Evolutionary conservation across 805 yeast genomes (phyloP).

Genomic region (Schizosaccharomyces japonicus): DNA sequence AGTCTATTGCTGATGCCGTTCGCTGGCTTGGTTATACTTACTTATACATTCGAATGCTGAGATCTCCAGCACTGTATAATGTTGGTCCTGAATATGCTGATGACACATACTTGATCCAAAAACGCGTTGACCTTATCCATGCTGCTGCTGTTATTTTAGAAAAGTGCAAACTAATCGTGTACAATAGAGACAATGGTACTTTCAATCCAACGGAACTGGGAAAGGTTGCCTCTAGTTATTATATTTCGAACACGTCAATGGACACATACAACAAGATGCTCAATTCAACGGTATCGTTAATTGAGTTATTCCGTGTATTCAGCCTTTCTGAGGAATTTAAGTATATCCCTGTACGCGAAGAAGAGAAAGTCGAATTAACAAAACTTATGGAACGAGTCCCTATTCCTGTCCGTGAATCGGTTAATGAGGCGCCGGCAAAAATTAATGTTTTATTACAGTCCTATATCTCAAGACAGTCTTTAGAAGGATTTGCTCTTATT

Average conservation of each 20-base stretch:
- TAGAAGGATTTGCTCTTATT: constrained; percentile 76
- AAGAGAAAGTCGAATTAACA: constrained; percentile 52
- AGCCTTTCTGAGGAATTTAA: constrained; percentile 68
- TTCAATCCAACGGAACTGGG: constrained; percentile 51
- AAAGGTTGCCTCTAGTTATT: constrained; percentile 62
- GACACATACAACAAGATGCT: constrained; percentile 37
- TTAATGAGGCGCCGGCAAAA: constrained; percentile 53
- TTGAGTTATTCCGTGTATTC: constrained; percentile 58
- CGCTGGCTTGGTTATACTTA: constrained; percentile 65
- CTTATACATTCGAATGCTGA: constrained; percentile 52
- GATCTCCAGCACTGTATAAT: constrained; percentile 48
- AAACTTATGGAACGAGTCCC: constrained; percentile 56
- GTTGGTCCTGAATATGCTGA: constrained; percentile 41
- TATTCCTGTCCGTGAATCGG: constrained; percentile 54
- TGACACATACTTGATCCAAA: constrained; percentile 26
- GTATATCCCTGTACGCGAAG: constrained; percentile 61
- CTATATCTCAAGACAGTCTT: constrained; percentile 47
- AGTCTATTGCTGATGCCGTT: constrained; percentile 38
- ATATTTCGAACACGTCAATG: constrained; percentile 56
- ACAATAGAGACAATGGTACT: constrained; percentile 26
- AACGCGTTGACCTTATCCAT: constrained; percentile 46
- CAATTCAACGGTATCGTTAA: constrained; percentile 38
- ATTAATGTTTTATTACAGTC: constrained; percentile 62
- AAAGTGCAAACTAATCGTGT: constrained; percentile 33
- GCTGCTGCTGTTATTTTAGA: constrained; percentile 45